phyloP scores from a whole-genome alignment of 2,329 filamentous ascomycete genomes.

The Fusarium irregulare region DNA sequence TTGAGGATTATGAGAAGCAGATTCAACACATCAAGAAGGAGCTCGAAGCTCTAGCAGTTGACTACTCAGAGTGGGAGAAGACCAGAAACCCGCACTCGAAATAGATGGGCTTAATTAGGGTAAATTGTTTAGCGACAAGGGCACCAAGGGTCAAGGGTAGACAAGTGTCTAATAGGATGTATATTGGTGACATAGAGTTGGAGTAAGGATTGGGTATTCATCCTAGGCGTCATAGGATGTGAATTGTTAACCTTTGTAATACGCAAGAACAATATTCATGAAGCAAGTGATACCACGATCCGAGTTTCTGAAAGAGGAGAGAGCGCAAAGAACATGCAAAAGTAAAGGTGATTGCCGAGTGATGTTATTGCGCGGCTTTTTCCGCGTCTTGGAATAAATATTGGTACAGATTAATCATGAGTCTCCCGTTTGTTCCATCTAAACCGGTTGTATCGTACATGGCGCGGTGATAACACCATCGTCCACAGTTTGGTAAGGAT shows the following conservation, averaged over 20 bases:
- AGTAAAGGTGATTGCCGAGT: slow-evolving; percentile 20
- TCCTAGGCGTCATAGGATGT: slow-evolving; percentile 40
- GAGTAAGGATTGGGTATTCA: slow-evolving; percentile 39
- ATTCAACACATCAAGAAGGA: slow-evolving; percentile 80
- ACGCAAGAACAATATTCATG: slow-evolving; percentile 21
- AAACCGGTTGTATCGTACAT: slow-evolving; percentile 44
- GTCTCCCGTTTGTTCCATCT: slow-evolving; percentile 35
- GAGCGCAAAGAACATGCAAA: background rate
- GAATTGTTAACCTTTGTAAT: slow-evolving; percentile 33
- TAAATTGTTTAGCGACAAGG: slow-evolving; percentile 1
- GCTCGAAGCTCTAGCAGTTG: slow-evolving; percentile 70
- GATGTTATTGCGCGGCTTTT: slow-evolving; percentile 33
- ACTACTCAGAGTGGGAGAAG: slow-evolving; percentile 67
- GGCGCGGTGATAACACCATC: slow-evolving; percentile 19
- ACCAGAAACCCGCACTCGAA: slow-evolving; percentile 57
- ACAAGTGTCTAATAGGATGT: slow-evolving; percentile 35
- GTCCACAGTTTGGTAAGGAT: slow-evolving; percentile 17
- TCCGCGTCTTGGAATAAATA: slow-evolving; percentile 30
- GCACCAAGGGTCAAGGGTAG: background rate
- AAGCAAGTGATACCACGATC: slow-evolving; percentile 14
- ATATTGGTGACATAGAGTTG: slow-evolving; percentile 35
- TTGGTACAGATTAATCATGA: slow-evolving; percentile 44
- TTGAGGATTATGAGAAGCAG: slow-evolving; percentile 86
- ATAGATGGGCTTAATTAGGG: slow-evolving; percentile 37
- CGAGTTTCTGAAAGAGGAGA: background rate